phyloP scores from a whole-genome alignment of 495 filamentous ascomycete species.

The Xanthoparmelia taractica region DNA sequence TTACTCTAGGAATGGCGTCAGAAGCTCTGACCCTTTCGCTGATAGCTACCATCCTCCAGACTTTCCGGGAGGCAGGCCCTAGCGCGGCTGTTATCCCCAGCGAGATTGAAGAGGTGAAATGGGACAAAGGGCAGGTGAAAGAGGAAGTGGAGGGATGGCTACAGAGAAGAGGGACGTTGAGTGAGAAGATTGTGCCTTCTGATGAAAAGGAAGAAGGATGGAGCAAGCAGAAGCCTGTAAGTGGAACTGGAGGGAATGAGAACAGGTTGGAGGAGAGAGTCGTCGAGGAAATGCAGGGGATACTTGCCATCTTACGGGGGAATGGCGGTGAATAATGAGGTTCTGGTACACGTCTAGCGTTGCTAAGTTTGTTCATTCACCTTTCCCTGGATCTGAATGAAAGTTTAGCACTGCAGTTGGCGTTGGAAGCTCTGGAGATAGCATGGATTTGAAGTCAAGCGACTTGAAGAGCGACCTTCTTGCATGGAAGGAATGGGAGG shows the following conservation, averaged over 20 bases:
- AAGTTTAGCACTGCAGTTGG: background rate
- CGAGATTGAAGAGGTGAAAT: constrained; percentile 60
- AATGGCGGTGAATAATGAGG: constrained; percentile 2
- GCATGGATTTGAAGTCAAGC: background rate
- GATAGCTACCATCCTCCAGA: constrained; percentile 56
- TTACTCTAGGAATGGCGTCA: constrained; percentile 61
- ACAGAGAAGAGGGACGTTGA: constrained; percentile 49
- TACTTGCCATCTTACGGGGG: constrained; percentile 15
- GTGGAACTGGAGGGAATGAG: constrained; percentile 36
- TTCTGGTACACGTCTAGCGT: no score
- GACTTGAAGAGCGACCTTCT: background rate
- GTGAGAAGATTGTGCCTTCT: constrained; percentile 63
- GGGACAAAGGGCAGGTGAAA: constrained; percentile 59
- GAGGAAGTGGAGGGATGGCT: constrained; percentile 77
- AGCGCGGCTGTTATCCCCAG: constrained; percentile 49
- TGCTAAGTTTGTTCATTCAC: no score
- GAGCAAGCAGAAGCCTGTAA: constrained; percentile 43
- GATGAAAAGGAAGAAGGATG: constrained; percentile 62
- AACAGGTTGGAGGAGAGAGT: constrained; percentile 67
- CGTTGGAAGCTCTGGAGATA: background rate
- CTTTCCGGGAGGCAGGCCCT: constrained; percentile 51
- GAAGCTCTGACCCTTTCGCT: constrained; percentile 73
- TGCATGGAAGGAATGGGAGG: background rate
- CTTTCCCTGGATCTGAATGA: background rate
- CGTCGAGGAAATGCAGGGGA: constrained; percentile 49